Percentiles rank a stretch among this genome's conserved stretches.
Conservation (phyloP, 208 protist genomes). For the Kentomonas sorsogonicus region DNA sequence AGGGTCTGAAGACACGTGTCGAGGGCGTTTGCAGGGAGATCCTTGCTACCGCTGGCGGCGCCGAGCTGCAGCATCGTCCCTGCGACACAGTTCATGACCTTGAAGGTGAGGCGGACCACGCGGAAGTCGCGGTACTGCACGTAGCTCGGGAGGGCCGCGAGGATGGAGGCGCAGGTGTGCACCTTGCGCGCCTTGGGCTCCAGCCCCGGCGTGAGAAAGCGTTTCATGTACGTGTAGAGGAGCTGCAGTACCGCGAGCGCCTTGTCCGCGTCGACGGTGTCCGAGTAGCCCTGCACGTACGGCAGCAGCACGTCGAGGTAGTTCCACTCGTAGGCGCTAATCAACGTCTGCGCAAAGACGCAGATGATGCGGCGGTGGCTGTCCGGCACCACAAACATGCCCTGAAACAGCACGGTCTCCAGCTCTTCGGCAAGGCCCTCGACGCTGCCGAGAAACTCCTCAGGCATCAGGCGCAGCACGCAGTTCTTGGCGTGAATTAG, state of each 20-base stretch:
- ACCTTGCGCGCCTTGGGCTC: constrained; percentile 44
- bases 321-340: constrained; percentile 75
- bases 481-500: constrained; percentile 85
- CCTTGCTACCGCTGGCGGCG: background rate
- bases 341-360: constrained; percentile 52
- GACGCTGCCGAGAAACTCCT: constrained; percentile 25
- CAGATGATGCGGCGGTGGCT: constrained; percentile 63
- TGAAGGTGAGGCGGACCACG: constrained; percentile 66
- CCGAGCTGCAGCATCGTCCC: constrained; percentile 54
- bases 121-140: constrained; percentile 60
- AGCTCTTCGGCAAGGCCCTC: constrained; percentile 48
- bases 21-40: constrained; percentile 13
- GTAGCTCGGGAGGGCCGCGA: constrained; percentile 51
- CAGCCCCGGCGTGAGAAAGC: constrained; percentile 58
- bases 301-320: constrained; percentile 72
- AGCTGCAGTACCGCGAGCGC: constrained; percentile 53
- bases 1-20: constrained; percentile 64
- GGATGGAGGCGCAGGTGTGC: constrained; percentile 28
- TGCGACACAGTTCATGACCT: constrained; percentile 73
- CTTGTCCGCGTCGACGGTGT: constrained; percentile 11
- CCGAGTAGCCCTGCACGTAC: constrained; percentile 16
- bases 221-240: constrained; percentile 69
- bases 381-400: constrained; percentile 42
- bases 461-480: constrained; percentile 51
- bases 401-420: constrained; percentile 56